These are phyloP conservation scores for Zygosaccharomyces pseudobailii DNA, from an alignment of 1,139 yeast species.

Conservation along the genomic window DNA sequence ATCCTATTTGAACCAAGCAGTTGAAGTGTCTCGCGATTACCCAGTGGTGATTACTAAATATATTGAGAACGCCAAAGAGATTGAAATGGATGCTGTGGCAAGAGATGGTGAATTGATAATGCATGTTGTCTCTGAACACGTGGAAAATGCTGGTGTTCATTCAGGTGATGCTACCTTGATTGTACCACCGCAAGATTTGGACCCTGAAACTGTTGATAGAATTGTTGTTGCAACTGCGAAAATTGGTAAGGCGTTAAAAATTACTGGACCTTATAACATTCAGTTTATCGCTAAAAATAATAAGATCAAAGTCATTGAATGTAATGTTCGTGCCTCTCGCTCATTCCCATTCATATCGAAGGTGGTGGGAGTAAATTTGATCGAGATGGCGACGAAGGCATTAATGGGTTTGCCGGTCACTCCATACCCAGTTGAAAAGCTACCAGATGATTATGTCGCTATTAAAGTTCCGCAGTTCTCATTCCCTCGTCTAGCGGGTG, in stretches of 20 bases:
- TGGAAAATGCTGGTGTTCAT: conserved; percentile 98
- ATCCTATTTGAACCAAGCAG: conserved; percentile 86
- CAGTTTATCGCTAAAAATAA: conserved; percentile 92
- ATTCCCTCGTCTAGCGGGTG: conserved; percentile 95
- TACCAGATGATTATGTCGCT: conserved; percentile 94
- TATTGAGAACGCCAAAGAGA: conserved; percentile 96
- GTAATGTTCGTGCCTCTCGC: conserved; percentile 97
- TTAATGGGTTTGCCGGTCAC: conserved; percentile 82
- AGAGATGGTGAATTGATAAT: conserved; percentile 88
- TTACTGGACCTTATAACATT: conserved; percentile 97
- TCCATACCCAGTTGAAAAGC: conserved; percentile 83
- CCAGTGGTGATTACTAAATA: conserved; percentile 97
- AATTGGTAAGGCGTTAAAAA: conserved; percentile 91
- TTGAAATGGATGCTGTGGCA: conserved; percentile 99
- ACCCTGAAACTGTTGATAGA: conserved; percentile 84
- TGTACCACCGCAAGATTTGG: conserved; percentile 96
- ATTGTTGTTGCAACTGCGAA: conserved; percentile 94
- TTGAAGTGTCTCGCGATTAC: conserved; percentile 94
- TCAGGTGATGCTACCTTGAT: conserved; percentile 98
- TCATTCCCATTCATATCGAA: conserved; percentile 98
- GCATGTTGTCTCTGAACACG: conserved; percentile 98
- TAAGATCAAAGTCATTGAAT: conserved; percentile 94
- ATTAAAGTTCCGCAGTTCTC: conserved; percentile 98
- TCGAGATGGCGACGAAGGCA: conserved; percentile 97
- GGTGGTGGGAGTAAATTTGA: conserved; percentile 94